A percentile compares a stretch with the other conserved stretches of the same genome.
phyloP scores from a whole-genome alignment of 139 green algal species.

The Pedinophyceae sp. region DNA sequence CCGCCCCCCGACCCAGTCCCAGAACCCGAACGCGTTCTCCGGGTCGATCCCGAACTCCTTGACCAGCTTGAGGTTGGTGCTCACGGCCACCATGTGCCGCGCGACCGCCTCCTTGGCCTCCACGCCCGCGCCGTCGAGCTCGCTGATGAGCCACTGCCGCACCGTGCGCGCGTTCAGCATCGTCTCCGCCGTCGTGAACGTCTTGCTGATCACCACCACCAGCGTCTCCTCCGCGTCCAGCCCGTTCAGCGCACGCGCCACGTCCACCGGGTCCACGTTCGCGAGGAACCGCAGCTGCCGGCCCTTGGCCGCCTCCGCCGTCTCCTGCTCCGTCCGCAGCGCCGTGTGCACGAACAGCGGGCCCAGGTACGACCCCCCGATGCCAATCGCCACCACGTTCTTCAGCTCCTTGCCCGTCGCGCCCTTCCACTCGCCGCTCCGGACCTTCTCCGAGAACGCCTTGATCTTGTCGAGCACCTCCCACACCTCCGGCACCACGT shows the following conservation, averaged over 20 bases:
- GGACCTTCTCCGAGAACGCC: constrained; percentile 67
- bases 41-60: constrained; percentile 97
- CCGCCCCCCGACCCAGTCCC: constrained; percentile 93
- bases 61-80: constrained; percentile 95
- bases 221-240: constrained; percentile 74
- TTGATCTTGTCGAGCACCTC: constrained; percentile 98
- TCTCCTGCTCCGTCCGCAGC: constrained; percentile 40
- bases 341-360: constrained; percentile 98
- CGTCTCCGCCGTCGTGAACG: constrained; percentile 98
- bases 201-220: constrained; percentile 96
- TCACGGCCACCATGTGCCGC: constrained; percentile 98
- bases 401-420: constrained; percentile 89
- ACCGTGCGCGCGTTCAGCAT: constrained; percentile 98
- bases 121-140: constrained; percentile 39
- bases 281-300: constrained; percentile 85
- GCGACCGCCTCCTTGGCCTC: constrained; percentile 51
- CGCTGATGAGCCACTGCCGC: constrained; percentile 59
- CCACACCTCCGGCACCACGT: constrained; percentile 94
- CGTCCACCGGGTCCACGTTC: constrained; percentile 98
- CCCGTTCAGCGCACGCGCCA: constrained; percentile 67
- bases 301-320: constrained; percentile 27
- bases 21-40: constrained; percentile 97
- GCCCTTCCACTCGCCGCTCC: constrained; percentile 78
- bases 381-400: constrained; percentile 90
- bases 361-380: constrained; percentile 90